A percentile compares a stretch with the other conserved stretches of the same genome.
phyloP scores from a whole-genome alignment of 495 filamentous ascomycete genomes.

The Daldinia bambusicola region DNA sequence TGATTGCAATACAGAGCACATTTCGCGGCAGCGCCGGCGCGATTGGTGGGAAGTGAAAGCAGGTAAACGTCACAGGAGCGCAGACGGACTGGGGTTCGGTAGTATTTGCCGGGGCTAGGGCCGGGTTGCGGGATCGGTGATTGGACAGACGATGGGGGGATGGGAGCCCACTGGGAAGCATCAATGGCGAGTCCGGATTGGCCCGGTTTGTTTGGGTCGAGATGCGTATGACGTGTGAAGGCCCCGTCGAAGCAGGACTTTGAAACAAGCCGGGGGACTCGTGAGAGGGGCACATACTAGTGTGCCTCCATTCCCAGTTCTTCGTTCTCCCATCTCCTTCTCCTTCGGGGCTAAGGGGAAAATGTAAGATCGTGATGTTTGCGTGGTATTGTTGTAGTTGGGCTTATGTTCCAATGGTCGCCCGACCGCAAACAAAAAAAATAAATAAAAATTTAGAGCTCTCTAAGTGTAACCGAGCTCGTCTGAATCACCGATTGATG shows the following conservation, averaged over 20 bases:
- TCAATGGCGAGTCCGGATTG: conserved; percentile 34
- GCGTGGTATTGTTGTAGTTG: conserved; percentile 27
- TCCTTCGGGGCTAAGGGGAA: conserved; percentile 2
- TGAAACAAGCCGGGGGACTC: conserved; percentile 10
- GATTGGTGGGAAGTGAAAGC: conserved; percentile 33
- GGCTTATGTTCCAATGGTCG: background rate
- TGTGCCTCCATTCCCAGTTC: conserved; percentile 7
- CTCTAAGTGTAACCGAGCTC: background rate
- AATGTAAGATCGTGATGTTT: conserved; percentile 22
- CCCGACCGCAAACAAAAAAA: conserved; percentile 2
- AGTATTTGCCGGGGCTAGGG: conserved; percentile 40
- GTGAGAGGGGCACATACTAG: conserved; percentile 8
- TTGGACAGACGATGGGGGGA: conserved; percentile 21
- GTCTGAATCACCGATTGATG: conserved; percentile 15
- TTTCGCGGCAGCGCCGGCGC: conserved; percentile 14
- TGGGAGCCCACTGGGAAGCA: conserved; percentile 2
- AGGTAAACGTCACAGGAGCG: conserved; percentile 38
- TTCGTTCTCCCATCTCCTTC: conserved; percentile 4
- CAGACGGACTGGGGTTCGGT: conserved; percentile 22
- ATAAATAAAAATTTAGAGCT: background rate
- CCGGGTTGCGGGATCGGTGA: conserved; percentile 20
- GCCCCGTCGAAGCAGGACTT: conserved; percentile 11
- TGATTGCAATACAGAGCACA: conserved; percentile 17
- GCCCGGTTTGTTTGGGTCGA: conserved; percentile 17
- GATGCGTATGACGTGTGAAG: conserved; percentile 43